These are phyloP conservation scores for Pueraria montana DNA, from an alignment of 306 rosid genomes.

Conservation along the genomic window DNA sequence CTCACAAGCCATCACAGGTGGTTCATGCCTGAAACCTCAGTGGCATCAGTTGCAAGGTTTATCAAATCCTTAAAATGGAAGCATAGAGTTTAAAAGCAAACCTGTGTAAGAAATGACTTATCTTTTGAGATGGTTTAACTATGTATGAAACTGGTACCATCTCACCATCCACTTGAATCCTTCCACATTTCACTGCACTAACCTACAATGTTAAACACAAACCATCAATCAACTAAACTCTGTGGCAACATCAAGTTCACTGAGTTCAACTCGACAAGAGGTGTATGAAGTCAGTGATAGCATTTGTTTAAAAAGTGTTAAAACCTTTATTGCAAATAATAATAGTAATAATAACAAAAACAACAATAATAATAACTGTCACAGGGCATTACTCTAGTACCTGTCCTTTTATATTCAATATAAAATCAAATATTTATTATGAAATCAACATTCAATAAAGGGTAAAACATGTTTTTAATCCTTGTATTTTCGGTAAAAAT, in stretches of 20 bases:
- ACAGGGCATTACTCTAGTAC: neutral
- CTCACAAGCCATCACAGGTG: conserved; percentile 80
- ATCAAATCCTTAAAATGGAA: conserved; percentile 40
- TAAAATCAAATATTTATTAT: neutral
- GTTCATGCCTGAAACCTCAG: conserved; percentile 81
- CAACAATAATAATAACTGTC: neutral
- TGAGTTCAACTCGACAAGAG: neutral
- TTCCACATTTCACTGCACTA: conserved; percentile 59
- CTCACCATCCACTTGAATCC: conserved; percentile 63
- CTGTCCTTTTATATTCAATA: neutral
- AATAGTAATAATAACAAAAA: too few relatives aligned
- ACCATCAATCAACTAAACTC: conserved; percentile 27
- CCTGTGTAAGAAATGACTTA: conserved; percentile 92
- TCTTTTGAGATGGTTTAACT: conserved; percentile 80
- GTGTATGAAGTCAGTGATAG: neutral
- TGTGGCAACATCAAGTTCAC: neutral
- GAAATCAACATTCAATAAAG: neutral
- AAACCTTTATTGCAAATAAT: neutral
- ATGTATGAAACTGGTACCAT: conserved; percentile 51
- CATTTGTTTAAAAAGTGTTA: neutral
- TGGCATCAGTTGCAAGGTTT: conserved; percentile 49
- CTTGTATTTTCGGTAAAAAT: too few relatives aligned
- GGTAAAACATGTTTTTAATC: too few relatives aligned
- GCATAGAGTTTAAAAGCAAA: conserved; percentile 45
- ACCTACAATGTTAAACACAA: conserved; percentile 22